These are phyloP conservation scores for Apophysomyces ossiformis DNA, from an alignment of 371 early-diverging fungal species.

Conservation along the genomic window DNA sequence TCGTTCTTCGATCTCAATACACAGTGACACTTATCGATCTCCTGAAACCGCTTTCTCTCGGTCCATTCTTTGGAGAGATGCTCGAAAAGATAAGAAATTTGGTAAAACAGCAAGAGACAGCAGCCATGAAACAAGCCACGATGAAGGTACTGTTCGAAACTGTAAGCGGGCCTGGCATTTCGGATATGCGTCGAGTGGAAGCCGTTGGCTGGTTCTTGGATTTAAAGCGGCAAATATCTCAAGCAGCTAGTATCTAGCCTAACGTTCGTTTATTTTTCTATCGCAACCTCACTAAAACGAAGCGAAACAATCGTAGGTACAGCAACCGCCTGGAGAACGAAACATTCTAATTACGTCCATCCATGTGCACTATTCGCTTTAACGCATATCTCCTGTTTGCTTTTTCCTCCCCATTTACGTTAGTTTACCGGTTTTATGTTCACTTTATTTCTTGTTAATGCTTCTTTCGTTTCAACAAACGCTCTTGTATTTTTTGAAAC, in stretches of 20 bases:
- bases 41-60: slow-evolving; percentile 52
- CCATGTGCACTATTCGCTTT: too few species aligned
- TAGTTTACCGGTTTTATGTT: too few species aligned
- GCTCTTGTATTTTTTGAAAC: slow-evolving; percentile 56
- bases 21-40: slow-evolving; percentile 42
- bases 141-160: slow-evolving; percentile 53
- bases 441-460: too few species aligned
- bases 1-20: slow-evolving; percentile 35
- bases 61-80: slow-evolving; percentile 48
- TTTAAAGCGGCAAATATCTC: slow-evolving; percentile 32
- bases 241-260: neutral
- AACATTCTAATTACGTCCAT: too few species aligned
- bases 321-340: too few species aligned
- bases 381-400: too few species aligned
- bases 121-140: slow-evolving; percentile 32
- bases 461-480: neutral
- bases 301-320: too few species aligned
- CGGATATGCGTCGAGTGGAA: slow-evolving; percentile 53
- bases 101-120: slow-evolving; percentile 28
- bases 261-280: too few species aligned
- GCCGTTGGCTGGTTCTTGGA: slow-evolving; percentile 56
- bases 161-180: slow-evolving; percentile 52
- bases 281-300: too few species aligned
- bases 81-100: slow-evolving; percentile 27
- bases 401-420: too few species aligned